Evolutionary conservation across 202 grass and related monocot genomes (phyloP), one percentile per base, ranked within the genome.

Genomic region (Panicum virgatum): DNA sequence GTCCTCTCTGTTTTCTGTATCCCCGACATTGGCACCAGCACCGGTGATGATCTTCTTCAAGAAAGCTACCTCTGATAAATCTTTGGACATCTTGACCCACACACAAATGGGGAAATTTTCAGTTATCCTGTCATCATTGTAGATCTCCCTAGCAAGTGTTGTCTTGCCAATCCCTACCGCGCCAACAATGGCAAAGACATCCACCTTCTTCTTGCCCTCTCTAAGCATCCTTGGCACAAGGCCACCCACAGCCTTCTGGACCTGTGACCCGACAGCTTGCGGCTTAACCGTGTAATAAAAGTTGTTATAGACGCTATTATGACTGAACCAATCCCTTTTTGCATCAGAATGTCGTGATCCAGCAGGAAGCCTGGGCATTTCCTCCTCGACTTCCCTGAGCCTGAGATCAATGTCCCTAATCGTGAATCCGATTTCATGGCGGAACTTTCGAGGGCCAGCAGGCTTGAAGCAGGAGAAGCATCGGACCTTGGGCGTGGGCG

Each of bases 171-270:
- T 89, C 15, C 88, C 95, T 56, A 78, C 85, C 0, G 72, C 73
- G 3, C 94, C 94, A 32, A 92, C 77, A 47, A 97, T 52, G 57
- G 83, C 94, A 12, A 88, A 92, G 59, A 91, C 51, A 42, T 91
- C 88, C 62, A 93, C 94, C 84, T 97, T 93, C 69, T 93, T 93
- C 86, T 91, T 93, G 61, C 87, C 86, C 75, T 89, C 87, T 71
- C 84, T 86, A 12, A 94, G 47, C 78, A 97, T 85, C 62, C 72
- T 88, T 42, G 87, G 82, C 68, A 97, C 90, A 77, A 97, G 91
- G 16, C 51, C 61, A 29, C 50, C 73, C 12, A 89, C 43, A 38
- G 88, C 77, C 45, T 85, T 89, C 48, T 81, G 83, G 12, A 94
- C 87, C 26, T 94, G 94, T 19, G 64, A 67, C 13, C 94, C 91